Conservation (phyloP, 1,284 basidiomycete genomes). For the Marasmius tenuissimus region DNA sequence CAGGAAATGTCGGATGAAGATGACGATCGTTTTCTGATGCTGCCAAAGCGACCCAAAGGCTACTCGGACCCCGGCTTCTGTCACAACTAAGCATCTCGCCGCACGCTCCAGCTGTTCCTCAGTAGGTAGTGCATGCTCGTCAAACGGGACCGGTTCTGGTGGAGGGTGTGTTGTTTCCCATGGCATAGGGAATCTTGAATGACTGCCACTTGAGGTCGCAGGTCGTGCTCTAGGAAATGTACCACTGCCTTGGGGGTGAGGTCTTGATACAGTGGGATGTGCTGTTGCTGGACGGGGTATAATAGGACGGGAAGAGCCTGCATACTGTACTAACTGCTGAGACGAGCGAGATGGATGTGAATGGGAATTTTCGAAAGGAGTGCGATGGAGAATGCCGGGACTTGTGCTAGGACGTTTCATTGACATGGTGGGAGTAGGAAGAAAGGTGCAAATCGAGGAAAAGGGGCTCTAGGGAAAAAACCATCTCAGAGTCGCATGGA, state of each 20-base stretch:
- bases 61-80: neutral
- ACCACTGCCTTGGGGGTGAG: neutral
- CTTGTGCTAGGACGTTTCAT: neutral
- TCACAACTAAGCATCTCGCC: neutral
- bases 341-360: neutral
- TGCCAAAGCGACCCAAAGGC: neutral
- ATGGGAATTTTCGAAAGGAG: neutral
- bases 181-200: neutral
- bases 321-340: neutral
- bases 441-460: neutral
- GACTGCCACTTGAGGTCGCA: neutral
- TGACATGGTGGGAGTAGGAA: neutral
- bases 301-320: neutral
- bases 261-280: neutral
- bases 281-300: neutral
- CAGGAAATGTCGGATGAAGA: constrained; percentile 65
- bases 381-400: neutral
- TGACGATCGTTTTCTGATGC: constrained; percentile 52
- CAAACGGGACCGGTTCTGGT: neutral
- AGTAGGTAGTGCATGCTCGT: neutral
- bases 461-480: neutral
- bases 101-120: neutral
- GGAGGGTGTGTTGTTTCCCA: neutral
- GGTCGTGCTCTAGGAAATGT: neutral
- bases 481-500: neutral